Conservation (phyloP, 805 yeast species). For the Metschnikowia proteae region DNA sequence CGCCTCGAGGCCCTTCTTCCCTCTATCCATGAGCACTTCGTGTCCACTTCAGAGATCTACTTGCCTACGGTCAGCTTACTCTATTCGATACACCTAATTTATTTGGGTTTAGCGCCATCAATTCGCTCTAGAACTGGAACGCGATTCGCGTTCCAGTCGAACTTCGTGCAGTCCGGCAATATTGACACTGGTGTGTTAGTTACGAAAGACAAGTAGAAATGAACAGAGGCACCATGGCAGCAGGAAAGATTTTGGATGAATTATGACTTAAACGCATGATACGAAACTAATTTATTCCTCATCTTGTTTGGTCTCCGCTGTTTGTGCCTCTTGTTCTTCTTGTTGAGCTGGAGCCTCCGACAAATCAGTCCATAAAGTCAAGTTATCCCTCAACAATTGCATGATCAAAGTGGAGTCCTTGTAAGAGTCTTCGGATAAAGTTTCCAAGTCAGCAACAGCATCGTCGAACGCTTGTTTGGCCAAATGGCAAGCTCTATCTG, state of each 20-base stretch:
- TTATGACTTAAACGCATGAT: constrained; percentile 14
- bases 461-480: constrained; percentile 99
- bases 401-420: constrained; percentile 97
- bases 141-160: background rate
- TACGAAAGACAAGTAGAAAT: constrained; percentile 18
- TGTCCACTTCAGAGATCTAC: background rate
- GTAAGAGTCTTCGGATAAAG: constrained; percentile 96
- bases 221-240: constrained; percentile 15
- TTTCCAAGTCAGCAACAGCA: constrained; percentile 97
- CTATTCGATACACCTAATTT: constrained; percentile 2
- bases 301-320: constrained; percentile 23
- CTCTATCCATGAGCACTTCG: background rate
- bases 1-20: background rate
- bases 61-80: background rate
- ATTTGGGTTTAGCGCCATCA: constrained; percentile 1
- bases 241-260: constrained; percentile 8
- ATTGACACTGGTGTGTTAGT: constrained; percentile 8
- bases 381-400: constrained; percentile 98
- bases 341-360: constrained; percentile 61
- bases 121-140: background rate
- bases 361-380: constrained; percentile 98
- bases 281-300: constrained; percentile 23
- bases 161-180: background rate
- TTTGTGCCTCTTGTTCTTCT: constrained; percentile 30
- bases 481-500: constrained; percentile 97